Conservation (phyloP, 1,139 yeast genomes). For the Debaryomyces nepalensis region DNA sequence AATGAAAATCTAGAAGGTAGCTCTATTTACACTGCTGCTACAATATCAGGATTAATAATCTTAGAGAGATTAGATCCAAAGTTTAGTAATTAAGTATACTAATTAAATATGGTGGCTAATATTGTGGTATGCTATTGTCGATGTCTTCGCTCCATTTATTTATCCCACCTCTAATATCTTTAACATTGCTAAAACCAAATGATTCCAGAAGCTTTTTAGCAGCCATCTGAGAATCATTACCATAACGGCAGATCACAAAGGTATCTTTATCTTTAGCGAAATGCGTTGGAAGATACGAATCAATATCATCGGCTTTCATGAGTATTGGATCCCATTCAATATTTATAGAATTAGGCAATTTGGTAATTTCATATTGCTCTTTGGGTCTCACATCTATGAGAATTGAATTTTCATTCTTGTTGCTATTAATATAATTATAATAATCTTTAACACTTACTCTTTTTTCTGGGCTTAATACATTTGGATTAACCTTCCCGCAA, state of each 20-base stretch:
- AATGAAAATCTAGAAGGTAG: slow-evolving; percentile 55
- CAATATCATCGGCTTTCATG: slow-evolving; percentile 36
- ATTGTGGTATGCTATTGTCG: slow-evolving; percentile 68
- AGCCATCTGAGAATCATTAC: slow-evolving; percentile 90
- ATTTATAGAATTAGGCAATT: slow-evolving; percentile 63
- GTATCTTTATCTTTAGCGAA: slow-evolving; percentile 27
- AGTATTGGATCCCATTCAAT: slow-evolving; percentile 60
- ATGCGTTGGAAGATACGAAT: slow-evolving; percentile 28
- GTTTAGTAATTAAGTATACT: slow-evolving; percentile 1
- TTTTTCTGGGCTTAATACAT: slow-evolving; percentile 42
- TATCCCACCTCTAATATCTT: slow-evolving; percentile 81
- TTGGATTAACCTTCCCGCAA: slow-evolving; percentile 66
- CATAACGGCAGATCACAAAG: slow-evolving; percentile 77
- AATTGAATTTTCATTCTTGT: slow-evolving; percentile 21
- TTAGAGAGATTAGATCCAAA: slow-evolving; percentile 57
- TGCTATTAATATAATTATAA: slow-evolving; percentile 11
- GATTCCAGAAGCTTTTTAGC: slow-evolving; percentile 57
- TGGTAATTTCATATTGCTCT: slow-evolving; percentile 73
- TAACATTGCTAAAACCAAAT: slow-evolving; percentile 53
- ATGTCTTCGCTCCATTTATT: slow-evolving; percentile 67
- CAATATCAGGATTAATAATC: slow-evolving; percentile 67
- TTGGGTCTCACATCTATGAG: slow-evolving; percentile 82
- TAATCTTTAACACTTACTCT: slow-evolving; percentile 58
- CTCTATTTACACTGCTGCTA: slow-evolving; percentile 69
- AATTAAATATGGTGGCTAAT: slow-evolving; percentile 37